Percentiles rank a stretch among this genome's conserved stretches.
These are phyloP conservation scores for Bruguiera gymnorhiza DNA, from an alignment of 345 rosid genomes.

Conservation along the genomic window DNA sequence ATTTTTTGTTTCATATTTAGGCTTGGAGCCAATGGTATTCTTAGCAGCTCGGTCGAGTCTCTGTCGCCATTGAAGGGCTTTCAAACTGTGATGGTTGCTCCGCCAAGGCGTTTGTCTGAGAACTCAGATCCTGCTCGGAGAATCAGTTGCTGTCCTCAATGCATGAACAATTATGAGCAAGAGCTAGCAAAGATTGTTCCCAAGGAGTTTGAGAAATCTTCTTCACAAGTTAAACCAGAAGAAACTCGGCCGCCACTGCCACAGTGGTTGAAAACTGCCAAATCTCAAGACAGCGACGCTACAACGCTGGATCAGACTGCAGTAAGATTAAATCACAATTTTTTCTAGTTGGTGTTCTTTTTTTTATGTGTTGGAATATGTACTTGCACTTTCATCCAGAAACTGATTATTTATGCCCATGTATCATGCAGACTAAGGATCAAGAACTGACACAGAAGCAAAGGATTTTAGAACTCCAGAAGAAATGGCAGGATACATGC, in stretches of 20 bases:
- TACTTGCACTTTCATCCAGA: not conserved
- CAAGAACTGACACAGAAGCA: constrained; percentile 46
- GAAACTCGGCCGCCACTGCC: constrained; percentile 47
- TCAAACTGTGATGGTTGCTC: constrained; percentile 31
- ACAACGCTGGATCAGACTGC: constrained; percentile 39
- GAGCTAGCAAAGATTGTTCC: constrained; percentile 47
- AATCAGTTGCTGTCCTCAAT: constrained; percentile 59
- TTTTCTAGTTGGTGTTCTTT: not conserved
- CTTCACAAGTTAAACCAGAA: constrained; percentile 45
- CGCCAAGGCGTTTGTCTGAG: constrained; percentile 38
- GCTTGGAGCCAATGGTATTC: constrained; percentile 54
- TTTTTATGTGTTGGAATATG: not conserved
- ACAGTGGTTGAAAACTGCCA: constrained; percentile 77
- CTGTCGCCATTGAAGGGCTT: constrained; percentile 54
- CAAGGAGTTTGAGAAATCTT: constrained; percentile 39
- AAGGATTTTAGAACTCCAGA: constrained; percentile 60
- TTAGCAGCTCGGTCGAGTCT: constrained; percentile 53
- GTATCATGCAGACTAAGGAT: constrained; percentile 49
- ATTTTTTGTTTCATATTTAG: constrained; percentile 29
- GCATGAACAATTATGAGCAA: constrained; percentile 61
- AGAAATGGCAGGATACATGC: constrained; percentile 81
- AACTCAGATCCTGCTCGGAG: constrained; percentile 45
- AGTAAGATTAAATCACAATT: constrained; percentile 23
- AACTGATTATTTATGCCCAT: not conserved
- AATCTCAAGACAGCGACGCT: constrained; percentile 34